Percentiles rank a stretch among this genome's conserved stretches.
Evolutionary conservation across 2,329 filamentous ascomycete species (phyloP).

Genomic region (Exophiala aquamarina): DNA sequence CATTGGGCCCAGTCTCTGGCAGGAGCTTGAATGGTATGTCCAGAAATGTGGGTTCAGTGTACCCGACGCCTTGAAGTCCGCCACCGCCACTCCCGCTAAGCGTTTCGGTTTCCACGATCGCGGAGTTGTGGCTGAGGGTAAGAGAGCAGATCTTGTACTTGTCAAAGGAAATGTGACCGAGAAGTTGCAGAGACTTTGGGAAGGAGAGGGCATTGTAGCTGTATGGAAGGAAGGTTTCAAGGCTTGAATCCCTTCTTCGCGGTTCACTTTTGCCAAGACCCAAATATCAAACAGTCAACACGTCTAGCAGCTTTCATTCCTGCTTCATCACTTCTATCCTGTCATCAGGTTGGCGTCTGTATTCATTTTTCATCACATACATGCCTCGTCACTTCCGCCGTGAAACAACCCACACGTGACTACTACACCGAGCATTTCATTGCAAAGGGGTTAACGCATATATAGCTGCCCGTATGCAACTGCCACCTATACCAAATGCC

Average conservation of each 20-base stretch:
- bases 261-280: background rate
- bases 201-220: constrained; percentile 22
- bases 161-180: constrained; percentile 27
- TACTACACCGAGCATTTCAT: no score
- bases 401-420: no score
- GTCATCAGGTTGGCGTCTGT: no score
- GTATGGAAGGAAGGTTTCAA: constrained; percentile 28
- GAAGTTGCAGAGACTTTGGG: constrained; percentile 24
- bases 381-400: no score
- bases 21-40: constrained; percentile 32
- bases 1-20: constrained; percentile 30
- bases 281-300: background rate
- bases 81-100: constrained; percentile 29
- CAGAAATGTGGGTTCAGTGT: constrained; percentile 30
- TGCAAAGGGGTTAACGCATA: no score
- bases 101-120: constrained; percentile 32
- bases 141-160: constrained; percentile 27
- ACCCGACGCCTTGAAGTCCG: constrained; percentile 30
- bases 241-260: constrained; percentile 7
- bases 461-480: no score
- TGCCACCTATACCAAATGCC: no score
- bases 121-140: constrained; percentile 29
- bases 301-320: no score
- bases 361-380: no score
- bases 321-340: no score